Evolutionary conservation across 345 rosid genomes (phyloP), one percentile per base, ranked within the genome.

Genomic region (Camelina hispida): DNA sequence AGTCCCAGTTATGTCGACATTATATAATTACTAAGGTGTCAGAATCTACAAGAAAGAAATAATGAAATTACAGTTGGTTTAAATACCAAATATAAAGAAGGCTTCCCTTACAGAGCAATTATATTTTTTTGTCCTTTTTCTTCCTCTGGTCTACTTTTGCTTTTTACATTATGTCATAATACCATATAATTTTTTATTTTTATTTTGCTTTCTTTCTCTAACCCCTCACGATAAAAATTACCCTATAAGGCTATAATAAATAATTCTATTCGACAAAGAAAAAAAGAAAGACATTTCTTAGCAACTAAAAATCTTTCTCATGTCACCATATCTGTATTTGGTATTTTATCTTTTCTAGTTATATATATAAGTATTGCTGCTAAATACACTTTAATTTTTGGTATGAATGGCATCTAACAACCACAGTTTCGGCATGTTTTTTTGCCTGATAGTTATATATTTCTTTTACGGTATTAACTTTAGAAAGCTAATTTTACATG

Each of bases 1-100:
- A 77, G 67, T 78, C 47, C 32, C 43, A 66, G 68, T 66, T 71
- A 71, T 59, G 81, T 71, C 77, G 75, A 78, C 77, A 78, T 66
- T 71, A 30, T 56, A 58, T 65, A 65, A 65, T 71, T 71, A 77
- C 57, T 65, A 71, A 48, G 23, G 68, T 71, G 72, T 77, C 81
- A 71, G 81, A 66, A 66, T 71, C 43, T 78, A 58, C 32, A 34
- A 34, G 30, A 28, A 25, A 57, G 62, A 71, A 65, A 58, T 48
- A 66, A 2, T 40, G 57, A 66, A 78, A 58, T 51, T 54, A 65
- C 72, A 58, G 46, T 77, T 65, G 38, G 62, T 64, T 57, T 64
- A 71, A 77, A 46, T 58, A 57, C 56, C 40, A 57, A 71, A 62
- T 40, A 23, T 58, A 71, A 75, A 56, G 40, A 47, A 71, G 47